Evolutionary conservation across 2,329 filamentous ascomycete species (phyloP), one percentile per base, ranked within the genome.

Genomic region (Nothophoma quercina): DNA sequence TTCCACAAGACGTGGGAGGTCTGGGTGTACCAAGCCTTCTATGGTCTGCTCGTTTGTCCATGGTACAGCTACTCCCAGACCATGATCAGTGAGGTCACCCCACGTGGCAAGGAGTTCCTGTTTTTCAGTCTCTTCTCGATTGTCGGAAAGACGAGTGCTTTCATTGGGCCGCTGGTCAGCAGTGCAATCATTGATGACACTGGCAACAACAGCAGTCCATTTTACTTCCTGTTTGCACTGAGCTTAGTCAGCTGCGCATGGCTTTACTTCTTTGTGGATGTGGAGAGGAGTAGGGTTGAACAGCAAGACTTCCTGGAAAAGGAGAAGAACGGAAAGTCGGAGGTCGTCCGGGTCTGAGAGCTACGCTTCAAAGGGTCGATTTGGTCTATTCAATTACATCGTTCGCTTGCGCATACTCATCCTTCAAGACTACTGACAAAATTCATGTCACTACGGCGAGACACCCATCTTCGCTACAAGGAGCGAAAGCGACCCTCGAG

Each of bases 1-100:
- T 84, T 82, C 64, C 81, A 84, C 59, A 71, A 81, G 53, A 67
- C 69, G 5, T 83, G 80, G 80, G 82, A 84, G 64, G 75, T 83
- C 36, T 83, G 79, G 80, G 63, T 71, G 3, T 78, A 75, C 51
- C 74, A 77, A 46, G 75, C 71, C 7, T 87, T 85, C 58, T 89
- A 88, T 61, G 86, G 87, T 0, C 75, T 89, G 1, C 81, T 88
- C 38, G 83, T 88, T 6, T 88, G 86, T 57, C 86, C 86, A 0
- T 89, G 86, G 86, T 89, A 88, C 70, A 85, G 83, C 39, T 89
- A 89, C 70, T 84, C 81, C 0, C 86, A 89, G 67, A 88, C 86
- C 62, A 86, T 89, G 81, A 89, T 89, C 59, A 85, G 82, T 2
- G 87, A 88, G 60, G 85, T 89, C 2, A 88, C 86, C 0, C 87